Percentiles rank a stretch among this genome's conserved stretches.
phyloP scores from a whole-genome alignment of 768 basidiomycete species.

The Rhodotorula toruloides region DNA sequence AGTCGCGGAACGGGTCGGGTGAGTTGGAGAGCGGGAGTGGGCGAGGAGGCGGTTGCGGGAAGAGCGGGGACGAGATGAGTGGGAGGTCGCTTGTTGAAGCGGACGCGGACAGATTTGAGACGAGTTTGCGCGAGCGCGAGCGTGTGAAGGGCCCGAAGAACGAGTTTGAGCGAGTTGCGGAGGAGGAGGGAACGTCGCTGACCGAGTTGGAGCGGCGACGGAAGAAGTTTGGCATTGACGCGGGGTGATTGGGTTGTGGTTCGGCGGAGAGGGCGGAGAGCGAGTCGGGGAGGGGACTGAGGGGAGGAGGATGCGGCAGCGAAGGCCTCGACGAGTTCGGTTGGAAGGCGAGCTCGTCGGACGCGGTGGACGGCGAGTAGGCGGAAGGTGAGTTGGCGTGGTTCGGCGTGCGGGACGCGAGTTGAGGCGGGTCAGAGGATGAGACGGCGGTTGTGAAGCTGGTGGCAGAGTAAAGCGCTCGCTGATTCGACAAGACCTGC shows the following conservation, averaged over 20 bases:
- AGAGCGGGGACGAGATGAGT: background rate
- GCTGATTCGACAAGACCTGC: background rate
- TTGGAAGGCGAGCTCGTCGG: too few relatives aligned
- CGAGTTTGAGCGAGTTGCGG: background rate
- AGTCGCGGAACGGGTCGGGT: background rate
- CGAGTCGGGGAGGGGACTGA: background rate
- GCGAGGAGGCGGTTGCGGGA: background rate
- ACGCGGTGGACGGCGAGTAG: too few relatives aligned
- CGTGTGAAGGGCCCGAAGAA: background rate
- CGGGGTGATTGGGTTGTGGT: background rate
- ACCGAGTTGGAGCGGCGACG: background rate
- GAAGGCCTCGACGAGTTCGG: too few relatives aligned
- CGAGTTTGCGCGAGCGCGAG: background rate
- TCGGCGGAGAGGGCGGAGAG: background rate
- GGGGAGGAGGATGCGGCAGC: too few relatives aligned
- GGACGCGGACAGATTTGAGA: background rate
- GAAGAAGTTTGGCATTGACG: too few relatives aligned
- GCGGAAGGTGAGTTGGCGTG: too few relatives aligned
- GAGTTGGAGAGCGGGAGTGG: background rate
- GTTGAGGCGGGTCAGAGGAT: too few relatives aligned
- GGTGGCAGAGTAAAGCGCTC: background rate
- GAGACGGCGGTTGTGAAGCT: too few relatives aligned
- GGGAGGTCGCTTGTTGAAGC: slow-evolving; percentile 9
- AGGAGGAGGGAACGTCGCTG: background rate
- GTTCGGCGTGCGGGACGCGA: too few relatives aligned